These are phyloP conservation scores for Diaporthe vexans DNA, from an alignment of 2,329 filamentous ascomycete genomes.

Conservation along the genomic window DNA sequence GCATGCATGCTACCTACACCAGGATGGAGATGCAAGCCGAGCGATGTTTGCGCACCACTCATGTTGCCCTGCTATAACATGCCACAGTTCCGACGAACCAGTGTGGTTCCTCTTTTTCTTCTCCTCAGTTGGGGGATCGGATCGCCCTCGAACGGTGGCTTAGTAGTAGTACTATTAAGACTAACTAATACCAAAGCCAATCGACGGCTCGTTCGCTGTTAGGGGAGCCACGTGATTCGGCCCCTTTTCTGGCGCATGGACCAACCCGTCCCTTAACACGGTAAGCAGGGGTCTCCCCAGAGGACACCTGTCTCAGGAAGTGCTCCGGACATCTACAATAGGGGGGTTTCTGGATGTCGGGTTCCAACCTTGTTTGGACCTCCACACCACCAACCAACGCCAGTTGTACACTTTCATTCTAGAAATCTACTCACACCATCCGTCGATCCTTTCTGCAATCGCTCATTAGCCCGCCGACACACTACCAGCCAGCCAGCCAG, in stretches of 20 bases:
- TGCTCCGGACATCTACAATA: slow-evolving; percentile 21
- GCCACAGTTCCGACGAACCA: not conserved
- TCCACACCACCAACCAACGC: slow-evolving; percentile 18
- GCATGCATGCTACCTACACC: not conserved
- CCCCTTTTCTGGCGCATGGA: slow-evolving; percentile 30
- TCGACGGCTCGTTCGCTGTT: slow-evolving; percentile 20
- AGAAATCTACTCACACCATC: slow-evolving; percentile 8
- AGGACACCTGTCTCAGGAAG: slow-evolving; percentile 34
- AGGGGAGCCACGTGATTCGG: slow-evolving; percentile 34
- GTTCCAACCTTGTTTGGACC: not conserved
- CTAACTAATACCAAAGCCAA: not conserved
- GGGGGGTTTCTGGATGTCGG: slow-evolving; percentile 16
- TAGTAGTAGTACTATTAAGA: not conserved
- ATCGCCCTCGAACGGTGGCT: not conserved
- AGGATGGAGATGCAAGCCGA: not conserved
- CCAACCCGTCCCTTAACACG: not conserved
- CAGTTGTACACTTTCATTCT: slow-evolving; percentile 8
- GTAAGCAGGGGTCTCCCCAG: slow-evolving; percentile 12
- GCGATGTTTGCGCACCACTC: not conserved
- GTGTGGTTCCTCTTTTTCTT: not conserved
- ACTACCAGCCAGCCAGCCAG: not conserved
- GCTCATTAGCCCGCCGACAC: slow-evolving; percentile 15
- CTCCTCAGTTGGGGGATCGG: not conserved
- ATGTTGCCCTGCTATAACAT: not conserved
- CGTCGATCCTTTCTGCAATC: slow-evolving; percentile 34